Evolutionary conservation across 2,329 filamentous ascomycete genomes (phyloP).

Genomic region (Arthroderma sp.): DNA sequence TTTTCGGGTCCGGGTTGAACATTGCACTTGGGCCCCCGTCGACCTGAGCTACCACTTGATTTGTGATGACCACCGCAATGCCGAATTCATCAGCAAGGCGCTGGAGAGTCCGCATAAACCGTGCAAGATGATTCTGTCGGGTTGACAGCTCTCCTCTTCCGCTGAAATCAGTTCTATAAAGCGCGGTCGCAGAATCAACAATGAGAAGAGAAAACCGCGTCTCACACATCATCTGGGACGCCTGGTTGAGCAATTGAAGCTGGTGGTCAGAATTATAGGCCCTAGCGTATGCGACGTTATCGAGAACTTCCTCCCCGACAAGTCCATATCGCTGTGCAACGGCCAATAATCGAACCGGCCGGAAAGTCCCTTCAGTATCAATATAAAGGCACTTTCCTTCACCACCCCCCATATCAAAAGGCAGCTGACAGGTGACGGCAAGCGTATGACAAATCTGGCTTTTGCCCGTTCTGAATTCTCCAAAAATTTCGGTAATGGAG

Average conservation of each 20-base stretch:
- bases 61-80: constrained; percentile 96
- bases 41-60: constrained; percentile 96
- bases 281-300: constrained; percentile 95
- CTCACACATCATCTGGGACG: constrained; percentile 98
- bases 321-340: constrained; percentile 91
- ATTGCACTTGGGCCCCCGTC: constrained; percentile 92
- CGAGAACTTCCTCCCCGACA: constrained; percentile 90
- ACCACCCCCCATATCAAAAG: constrained; percentile 97
- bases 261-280: constrained; percentile 99
- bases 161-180: constrained; percentile 93
- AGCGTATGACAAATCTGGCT: constrained; percentile 97
- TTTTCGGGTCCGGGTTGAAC: constrained; percentile 99
- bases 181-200: constrained; percentile 86
- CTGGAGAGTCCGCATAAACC: constrained; percentile 37
- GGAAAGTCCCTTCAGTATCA: constrained; percentile 94
- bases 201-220: constrained; percentile 91
- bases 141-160: constrained; percentile 96
- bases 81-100: constrained; percentile 61
- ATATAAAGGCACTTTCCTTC: constrained; percentile 98
- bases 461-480: constrained; percentile 95
- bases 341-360: constrained; percentile 76
- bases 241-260: constrained; percentile 85
- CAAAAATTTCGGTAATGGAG: constrained; percentile 95
- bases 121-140: constrained; percentile 50
- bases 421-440: constrained; percentile 94